Percentiles rank a stretch among this genome's conserved stretches.
Conservation (phyloP, 108 stramenopile genomes). For the Nitzschia sp. region DNA sequence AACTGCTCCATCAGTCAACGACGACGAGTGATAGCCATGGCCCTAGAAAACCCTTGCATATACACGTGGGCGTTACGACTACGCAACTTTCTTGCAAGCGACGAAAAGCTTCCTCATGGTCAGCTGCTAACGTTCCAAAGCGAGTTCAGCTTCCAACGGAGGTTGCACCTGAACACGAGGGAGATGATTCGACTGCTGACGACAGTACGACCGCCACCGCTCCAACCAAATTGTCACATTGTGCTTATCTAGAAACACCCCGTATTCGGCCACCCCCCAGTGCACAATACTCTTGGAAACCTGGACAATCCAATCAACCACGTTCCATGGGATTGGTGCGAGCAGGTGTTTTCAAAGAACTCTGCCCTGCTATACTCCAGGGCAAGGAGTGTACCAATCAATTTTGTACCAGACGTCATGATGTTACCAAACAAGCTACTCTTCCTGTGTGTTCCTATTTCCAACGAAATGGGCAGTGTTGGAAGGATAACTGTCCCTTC, state of each 20-base stretch:
- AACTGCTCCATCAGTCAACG: too few species aligned
- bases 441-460: slow-evolving; percentile 79
- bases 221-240: slow-evolving; percentile 46
- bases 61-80: too few species aligned
- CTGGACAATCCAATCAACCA: background rate
- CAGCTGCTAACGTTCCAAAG: background rate
- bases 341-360: slow-evolving; percentile 48
- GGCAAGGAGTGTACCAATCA: slow-evolving; percentile 68
- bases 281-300: background rate
- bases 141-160: slow-evolving; percentile 1
- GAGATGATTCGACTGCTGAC: background rate
- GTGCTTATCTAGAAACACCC: slow-evolving; percentile 50
- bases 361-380: slow-evolving; percentile 61
- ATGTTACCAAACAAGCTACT: slow-evolving; percentile 65
- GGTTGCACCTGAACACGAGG: background rate
- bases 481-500: slow-evolving; percentile 64
- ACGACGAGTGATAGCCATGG: too few species aligned
- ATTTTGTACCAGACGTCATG: slow-evolving; percentile 68
- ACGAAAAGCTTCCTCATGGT: too few species aligned
- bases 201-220: background rate
- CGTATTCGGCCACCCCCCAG: too few species aligned
- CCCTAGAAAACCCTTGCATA: too few species aligned
- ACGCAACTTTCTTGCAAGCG: too few species aligned
- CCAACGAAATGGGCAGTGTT: slow-evolving; percentile 72
- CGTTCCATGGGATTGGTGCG: slow-evolving; percentile 66